Conservation (phyloP, 2,329 filamentous ascomycete genomes). For the Apiospora phragmitis region DNA sequence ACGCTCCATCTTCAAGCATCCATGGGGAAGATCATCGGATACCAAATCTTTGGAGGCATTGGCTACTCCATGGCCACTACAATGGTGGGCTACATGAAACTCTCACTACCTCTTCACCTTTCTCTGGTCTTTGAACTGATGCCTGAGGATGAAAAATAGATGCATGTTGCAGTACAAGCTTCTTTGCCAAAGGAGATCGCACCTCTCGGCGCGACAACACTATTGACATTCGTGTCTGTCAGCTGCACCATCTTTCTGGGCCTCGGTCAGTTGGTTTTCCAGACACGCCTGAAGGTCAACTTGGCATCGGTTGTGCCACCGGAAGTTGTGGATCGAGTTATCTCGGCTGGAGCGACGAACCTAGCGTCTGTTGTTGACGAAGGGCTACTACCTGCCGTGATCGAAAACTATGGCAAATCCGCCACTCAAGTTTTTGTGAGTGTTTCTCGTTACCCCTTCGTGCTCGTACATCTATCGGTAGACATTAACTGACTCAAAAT, state of each 20-base stretch:
- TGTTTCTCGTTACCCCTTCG: no score
- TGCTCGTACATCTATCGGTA: no score
- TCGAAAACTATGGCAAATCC: background rate
- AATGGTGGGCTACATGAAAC: no score
- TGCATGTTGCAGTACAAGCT: background rate
- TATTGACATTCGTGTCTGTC: background rate
- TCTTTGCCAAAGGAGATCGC: background rate
- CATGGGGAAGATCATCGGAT: slow-evolving; percentile 33
- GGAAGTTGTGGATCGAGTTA: background rate
- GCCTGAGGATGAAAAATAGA: background rate
- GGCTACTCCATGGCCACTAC: slow-evolving; percentile 30
- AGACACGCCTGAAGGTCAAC: slow-evolving; percentile 43
- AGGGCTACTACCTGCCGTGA: background rate
- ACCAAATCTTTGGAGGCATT: slow-evolving; percentile 38
- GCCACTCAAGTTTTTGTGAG: background rate
- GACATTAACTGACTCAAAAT: no score
- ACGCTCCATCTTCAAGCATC: slow-evolving; percentile 50
- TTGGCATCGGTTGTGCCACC: background rate
- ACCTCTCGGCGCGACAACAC: background rate
- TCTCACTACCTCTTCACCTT: no score
- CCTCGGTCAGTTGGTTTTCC: slow-evolving; percentile 54
- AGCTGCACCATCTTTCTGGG: slow-evolving; percentile 48
- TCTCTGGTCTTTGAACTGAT: slow-evolving; percentile 9
- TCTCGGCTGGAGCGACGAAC: background rate
- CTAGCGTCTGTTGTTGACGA: background rate